Evolutionary conservation across 2,329 filamentous ascomycete species (phyloP).

Genomic region (Penicillium sumatraense): DNA sequence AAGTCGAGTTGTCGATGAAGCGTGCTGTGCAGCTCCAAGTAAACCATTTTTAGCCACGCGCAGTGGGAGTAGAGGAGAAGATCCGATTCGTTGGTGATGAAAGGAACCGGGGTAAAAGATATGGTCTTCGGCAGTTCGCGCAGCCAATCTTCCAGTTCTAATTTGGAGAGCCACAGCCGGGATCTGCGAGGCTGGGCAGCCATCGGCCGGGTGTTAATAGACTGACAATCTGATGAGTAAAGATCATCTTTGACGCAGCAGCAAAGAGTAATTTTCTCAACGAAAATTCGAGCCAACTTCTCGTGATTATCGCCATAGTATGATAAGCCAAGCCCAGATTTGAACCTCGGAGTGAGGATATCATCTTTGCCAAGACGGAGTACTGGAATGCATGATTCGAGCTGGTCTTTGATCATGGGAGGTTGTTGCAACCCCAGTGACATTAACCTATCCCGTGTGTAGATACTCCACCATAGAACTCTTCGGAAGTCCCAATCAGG

Average conservation of each 20-base stretch:
- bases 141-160: constrained; percentile 14
- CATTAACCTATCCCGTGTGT: constrained; percentile 85
- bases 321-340: neutral
- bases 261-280: constrained; percentile 81
- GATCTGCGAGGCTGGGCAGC: neutral
- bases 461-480: constrained; percentile 91
- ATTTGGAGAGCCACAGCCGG: constrained; percentile 5
- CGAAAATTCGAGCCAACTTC: constrained; percentile 77
- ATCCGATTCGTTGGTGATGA: constrained; percentile 51
- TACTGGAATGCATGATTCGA: constrained; percentile 78
- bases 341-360: neutral
- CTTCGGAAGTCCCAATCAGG: constrained; percentile 66
- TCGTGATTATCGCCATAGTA: constrained; percentile 61
- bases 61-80: constrained; percentile 64
- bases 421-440: constrained; percentile 85
- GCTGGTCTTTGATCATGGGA: constrained; percentile 81
- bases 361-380: constrained; percentile 62
- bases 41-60: constrained; percentile 82
- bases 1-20: constrained; percentile 83
- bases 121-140: constrained; percentile 25
- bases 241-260: constrained; percentile 81
- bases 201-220: neutral
- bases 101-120: constrained; percentile 50
- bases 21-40: constrained; percentile 81
- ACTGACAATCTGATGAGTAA: constrained; percentile 6